phyloP scores from a whole-genome alignment of 1,284 basidiomycete species.

The Puccinia triticina region DNA sequence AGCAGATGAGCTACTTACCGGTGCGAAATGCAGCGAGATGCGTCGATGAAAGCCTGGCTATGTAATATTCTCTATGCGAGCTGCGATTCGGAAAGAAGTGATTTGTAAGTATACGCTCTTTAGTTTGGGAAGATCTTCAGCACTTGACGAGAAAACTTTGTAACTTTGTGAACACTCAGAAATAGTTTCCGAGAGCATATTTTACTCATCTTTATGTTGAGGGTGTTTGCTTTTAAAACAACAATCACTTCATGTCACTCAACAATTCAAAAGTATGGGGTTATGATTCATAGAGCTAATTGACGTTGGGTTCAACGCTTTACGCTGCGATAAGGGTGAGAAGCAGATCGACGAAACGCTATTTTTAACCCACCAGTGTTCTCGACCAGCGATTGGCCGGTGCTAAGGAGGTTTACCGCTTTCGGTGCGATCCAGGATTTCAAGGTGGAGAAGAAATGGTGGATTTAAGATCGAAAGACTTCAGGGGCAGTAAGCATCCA shows the following conservation, averaged over 20 bases:
- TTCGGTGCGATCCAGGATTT: neutral
- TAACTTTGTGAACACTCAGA: neutral
- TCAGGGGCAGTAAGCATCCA: constrained; percentile 3
- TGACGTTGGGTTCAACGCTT: neutral
- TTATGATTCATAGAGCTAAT: neutral
- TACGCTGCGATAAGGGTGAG: neutral
- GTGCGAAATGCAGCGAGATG: constrained; percentile 15
- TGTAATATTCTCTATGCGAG: neutral
- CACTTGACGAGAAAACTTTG: constrained; percentile 9
- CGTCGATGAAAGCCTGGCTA: neutral
- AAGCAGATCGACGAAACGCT: neutral
- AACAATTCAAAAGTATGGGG: neutral
- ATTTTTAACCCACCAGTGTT: neutral
- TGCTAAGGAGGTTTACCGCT: neutral
- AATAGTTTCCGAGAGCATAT: neutral
- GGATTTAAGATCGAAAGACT: neutral
- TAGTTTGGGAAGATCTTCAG: neutral
- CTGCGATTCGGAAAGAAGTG: neutral
- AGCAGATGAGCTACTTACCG: neutral
- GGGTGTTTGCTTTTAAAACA: neutral
- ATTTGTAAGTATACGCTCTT: neutral
- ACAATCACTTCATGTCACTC: neutral
- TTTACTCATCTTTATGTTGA: too few species aligned
- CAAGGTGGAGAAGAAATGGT: neutral
- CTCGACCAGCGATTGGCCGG: neutral